These are phyloP conservation scores for Bipolaris victoriae DNA, from an alignment of 2,329 filamentous ascomycete genomes.

Conservation along the genomic window DNA sequence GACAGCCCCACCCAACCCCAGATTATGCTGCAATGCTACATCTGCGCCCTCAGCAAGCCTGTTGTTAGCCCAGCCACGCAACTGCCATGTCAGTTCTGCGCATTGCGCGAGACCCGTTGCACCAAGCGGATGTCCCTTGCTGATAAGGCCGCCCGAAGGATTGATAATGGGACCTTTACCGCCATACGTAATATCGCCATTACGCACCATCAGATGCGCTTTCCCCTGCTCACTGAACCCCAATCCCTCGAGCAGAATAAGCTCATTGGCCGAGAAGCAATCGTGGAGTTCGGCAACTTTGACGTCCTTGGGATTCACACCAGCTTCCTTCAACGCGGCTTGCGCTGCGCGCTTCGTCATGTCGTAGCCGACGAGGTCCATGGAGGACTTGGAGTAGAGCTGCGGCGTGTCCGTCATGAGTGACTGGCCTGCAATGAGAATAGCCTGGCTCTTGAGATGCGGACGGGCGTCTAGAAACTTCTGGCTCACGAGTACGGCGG, in stretches of 20 bases:
- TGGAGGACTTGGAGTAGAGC: constrained; percentile 78
- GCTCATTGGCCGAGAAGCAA: constrained; percentile 94
- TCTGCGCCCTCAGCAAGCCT: constrained; percentile 70
- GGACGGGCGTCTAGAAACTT: constrained; percentile 83
- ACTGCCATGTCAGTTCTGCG: constrained; percentile 91
- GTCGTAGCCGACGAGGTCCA: constrained; percentile 87
- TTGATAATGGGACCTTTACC: constrained; percentile 78
- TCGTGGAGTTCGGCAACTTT: constrained; percentile 92
- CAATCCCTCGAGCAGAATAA: constrained; percentile 84
- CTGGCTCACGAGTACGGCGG: constrained; percentile 86
- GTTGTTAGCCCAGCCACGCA: constrained; percentile 95
- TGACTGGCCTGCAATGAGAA: constrained; percentile 85
- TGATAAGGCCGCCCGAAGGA: constrained; percentile 90
- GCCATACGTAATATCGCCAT: constrained; percentile 89
- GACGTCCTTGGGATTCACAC: constrained; percentile 69
- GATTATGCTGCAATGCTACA: constrained; percentile 85
- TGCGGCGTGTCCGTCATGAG: constrained; percentile 80
- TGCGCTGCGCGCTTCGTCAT: constrained; percentile 78
- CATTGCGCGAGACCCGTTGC: constrained; percentile 93
- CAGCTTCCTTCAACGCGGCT: constrained; percentile 74
- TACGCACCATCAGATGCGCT: constrained; percentile 86
- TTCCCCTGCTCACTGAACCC: constrained; percentile 78
- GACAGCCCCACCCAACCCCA: constrained; percentile 86
- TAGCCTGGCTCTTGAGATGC: constrained; percentile 77
- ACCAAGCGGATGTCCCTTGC: constrained; percentile 91